Base-by-base conservation (phyloP, 805 yeast genomes). In the Kazachstania taianensis region DNA sequence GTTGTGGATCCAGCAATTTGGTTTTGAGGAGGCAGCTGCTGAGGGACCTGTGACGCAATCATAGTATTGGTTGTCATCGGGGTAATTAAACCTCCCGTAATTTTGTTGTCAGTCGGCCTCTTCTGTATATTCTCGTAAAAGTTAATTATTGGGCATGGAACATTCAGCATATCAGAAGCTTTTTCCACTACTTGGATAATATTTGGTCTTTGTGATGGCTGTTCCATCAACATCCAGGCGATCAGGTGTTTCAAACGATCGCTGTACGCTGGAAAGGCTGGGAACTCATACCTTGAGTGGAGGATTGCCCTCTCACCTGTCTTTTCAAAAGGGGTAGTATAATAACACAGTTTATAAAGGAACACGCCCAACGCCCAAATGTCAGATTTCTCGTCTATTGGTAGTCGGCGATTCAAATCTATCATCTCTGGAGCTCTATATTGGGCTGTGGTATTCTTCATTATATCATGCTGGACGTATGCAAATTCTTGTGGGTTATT, bases 361-460 rank as follows among this genome's bases (percentile, higher is more conserved):
- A 81, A 78, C 19, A 81, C 73, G 9, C 94, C 94, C 24, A 82
- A 54, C 0, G 94, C 94, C 94, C 94, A 82, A 16, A 82, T 71
- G 54, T 82, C 94, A 35, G 84, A 73, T 55, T 82, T 82, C 52
- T 82, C 92, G 57, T 81, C 82, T 34, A 82, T 75, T 9, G 89
- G 80, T 39, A 71, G 69, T 3, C 83, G 76, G 39, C 73, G 67
- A 34, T 73, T 68, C 23, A 82, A 62, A 50, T 82, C 89, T 20
- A 82, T 63, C 92, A 82, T 82, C 57, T 82, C 94, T 3, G 94
- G 94, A 4, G 86, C 67, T 44, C 94, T 65, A 53, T 82, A 82
- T 52, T 82, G 94, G 0, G 94, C 87, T 0, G 94, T 82, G 1
- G 94, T 82, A 56, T 81, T 81, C 39, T 73, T 78, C 69, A 81